Conservation (phyloP, 2,329 filamentous ascomycete genomes). For the Fusarium musae region DNA sequence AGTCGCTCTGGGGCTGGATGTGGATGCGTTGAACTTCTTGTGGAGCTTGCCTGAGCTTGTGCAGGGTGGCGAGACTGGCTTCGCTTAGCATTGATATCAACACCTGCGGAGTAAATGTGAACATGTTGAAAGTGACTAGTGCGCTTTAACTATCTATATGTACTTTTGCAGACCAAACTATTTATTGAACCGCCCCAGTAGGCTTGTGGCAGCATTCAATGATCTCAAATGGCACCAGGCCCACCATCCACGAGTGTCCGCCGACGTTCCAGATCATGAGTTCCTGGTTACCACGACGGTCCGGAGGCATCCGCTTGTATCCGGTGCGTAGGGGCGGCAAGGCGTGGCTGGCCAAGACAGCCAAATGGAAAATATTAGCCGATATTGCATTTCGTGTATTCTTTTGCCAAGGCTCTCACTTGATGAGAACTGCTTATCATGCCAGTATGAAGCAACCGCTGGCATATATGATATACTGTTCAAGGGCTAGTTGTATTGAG, state of each 20-base stretch:
- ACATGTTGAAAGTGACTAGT: fast-evolving
- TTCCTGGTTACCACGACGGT: not conserved
- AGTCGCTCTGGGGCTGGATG: slow-evolving; percentile 12
- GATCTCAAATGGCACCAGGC: not conserved
- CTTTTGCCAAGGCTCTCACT: not conserved
- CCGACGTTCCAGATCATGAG: not conserved
- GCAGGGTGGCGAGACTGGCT: not conserved
- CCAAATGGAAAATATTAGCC: not conserved
- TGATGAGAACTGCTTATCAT: not conserved
- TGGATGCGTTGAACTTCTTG: slow-evolving; percentile 26
- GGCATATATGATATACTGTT: not conserved
- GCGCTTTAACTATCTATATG: not conserved
- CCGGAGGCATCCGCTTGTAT: slow-evolving; percentile 13
- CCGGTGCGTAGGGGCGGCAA: not conserved
- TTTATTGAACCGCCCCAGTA: fast-evolving
- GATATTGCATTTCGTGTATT: not conserved
- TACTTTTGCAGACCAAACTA: not conserved
- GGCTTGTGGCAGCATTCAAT: not conserved
- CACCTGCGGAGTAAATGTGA: too few species aligned
- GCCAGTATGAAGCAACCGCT: fast-evolving
- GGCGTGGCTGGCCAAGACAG: not conserved
- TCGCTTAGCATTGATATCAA: not conserved
- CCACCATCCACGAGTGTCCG: not conserved
- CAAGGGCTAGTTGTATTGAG: fast-evolving
- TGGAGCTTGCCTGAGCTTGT: slow-evolving; percentile 27